Conservation (phyloP, 805 yeast genomes). For the Helenozyma baotianmanensis region DNA sequence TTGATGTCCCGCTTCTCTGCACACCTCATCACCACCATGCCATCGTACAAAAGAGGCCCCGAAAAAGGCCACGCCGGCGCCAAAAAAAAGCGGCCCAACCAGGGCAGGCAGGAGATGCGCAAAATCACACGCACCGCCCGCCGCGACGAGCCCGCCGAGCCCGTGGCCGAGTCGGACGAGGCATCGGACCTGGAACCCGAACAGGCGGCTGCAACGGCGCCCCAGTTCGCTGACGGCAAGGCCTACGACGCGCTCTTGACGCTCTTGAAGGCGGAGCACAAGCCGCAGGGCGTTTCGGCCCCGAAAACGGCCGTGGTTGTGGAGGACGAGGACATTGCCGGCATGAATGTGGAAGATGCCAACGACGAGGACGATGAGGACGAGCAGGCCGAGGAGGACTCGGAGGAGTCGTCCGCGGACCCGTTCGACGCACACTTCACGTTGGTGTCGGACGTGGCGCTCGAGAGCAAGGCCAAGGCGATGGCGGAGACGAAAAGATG, state of each 20-base stretch:
- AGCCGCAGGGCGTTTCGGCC: too few relatives aligned
- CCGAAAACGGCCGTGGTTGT: neutral
- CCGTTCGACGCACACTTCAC: conserved; percentile 79
- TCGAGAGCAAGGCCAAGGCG: conserved; percentile 23
- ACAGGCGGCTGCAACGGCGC: conserved; percentile 17
- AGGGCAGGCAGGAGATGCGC: conserved; percentile 62
- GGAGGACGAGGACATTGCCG: conserved; percentile 21
- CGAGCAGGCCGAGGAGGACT: neutral
- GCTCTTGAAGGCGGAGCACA: conserved; percentile 39
- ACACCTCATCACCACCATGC: neutral
- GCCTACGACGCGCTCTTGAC: conserved; percentile 69
- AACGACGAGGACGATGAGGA: conserved; percentile 8
- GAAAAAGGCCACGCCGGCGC: neutral
- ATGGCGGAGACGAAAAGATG: conserved; percentile 22
- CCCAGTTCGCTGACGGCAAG: conserved; percentile 25
- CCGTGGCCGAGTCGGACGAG: conserved; percentile 13
- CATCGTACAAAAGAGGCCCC: neutral
- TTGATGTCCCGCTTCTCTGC: too few relatives aligned
- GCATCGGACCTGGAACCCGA: conserved; percentile 15
- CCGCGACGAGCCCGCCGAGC: conserved; percentile 23
- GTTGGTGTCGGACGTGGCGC: conserved; percentile 36
- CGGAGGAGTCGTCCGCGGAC: conserved; percentile 39
- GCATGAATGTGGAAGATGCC: conserved; percentile 23
- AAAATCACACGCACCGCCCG: conserved; percentile 52
- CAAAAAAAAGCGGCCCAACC: conserved; percentile 22